Evolutionary conservation across 306 rosid species (phyloP).

Genomic region (Prosopis cineraria): DNA sequence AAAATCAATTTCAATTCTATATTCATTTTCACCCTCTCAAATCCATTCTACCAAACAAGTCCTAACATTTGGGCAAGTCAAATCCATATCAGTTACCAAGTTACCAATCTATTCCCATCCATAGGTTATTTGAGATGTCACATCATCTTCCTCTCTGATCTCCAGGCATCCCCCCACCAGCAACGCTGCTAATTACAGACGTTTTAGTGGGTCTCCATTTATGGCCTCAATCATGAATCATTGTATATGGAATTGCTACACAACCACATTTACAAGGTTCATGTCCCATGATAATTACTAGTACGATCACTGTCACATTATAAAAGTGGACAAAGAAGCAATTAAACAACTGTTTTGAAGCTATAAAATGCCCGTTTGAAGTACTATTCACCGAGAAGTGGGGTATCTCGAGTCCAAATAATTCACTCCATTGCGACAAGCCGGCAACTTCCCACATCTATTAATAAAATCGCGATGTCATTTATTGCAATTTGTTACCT

Average conservation of each 20-base stretch:
- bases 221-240: background rate
- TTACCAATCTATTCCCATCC: background rate
- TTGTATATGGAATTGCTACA: background rate
- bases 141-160: background rate
- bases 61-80: too few relatives aligned
- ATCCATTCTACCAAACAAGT: too few relatives aligned
- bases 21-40: too few relatives aligned
- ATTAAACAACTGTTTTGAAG: background rate
- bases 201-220: background rate
- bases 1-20: too few relatives aligned
- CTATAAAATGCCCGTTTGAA: background rate
- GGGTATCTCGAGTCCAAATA: background rate
- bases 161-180: background rate
- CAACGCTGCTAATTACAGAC: background rate
- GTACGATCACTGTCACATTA: background rate
- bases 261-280: background rate
- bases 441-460: background rate
- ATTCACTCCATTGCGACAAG: background rate
- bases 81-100: too few relatives aligned
- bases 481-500: background rate
- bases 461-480: background rate
- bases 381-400: background rate
- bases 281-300: conserved; percentile 1
- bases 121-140: background rate
- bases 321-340: background rate